A percentile compares a stretch with the other conserved stretches of the same genome.
Evolutionary conservation across 2,329 filamentous ascomycete genomes (phyloP).

Genomic region (Fusarium papillatum): DNA sequence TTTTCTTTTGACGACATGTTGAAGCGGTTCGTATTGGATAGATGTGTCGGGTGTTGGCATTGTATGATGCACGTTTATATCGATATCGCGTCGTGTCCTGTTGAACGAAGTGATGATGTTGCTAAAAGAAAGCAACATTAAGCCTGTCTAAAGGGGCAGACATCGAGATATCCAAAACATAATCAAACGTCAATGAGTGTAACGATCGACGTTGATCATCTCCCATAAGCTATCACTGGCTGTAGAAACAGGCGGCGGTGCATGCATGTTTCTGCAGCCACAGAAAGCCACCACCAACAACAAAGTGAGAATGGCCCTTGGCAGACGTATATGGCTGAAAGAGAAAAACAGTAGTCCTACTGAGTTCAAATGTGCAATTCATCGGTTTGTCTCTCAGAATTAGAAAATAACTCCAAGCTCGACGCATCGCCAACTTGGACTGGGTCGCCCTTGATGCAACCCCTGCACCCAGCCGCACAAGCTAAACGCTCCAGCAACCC

Average conservation of each 20-base stretch:
- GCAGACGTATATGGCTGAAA: neutral
- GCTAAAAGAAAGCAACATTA: neutral
- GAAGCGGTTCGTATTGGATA: neutral
- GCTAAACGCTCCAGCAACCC: neutral
- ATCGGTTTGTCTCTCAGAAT: neutral
- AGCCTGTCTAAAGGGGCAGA: neutral
- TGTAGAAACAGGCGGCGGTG: neutral
- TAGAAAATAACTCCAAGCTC: neutral
- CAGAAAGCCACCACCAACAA: neutral
- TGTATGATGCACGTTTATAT: neutral
- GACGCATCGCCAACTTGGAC: neutral
- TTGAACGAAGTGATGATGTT: neutral
- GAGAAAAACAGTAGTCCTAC: neutral
- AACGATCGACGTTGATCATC: neutral
- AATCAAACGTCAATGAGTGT: neutral
- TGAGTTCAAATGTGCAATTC: neutral
- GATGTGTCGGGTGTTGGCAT: neutral
- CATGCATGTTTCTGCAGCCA: neutral
- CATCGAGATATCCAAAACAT: neutral
- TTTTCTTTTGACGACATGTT: neutral
- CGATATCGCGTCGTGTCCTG: neutral
- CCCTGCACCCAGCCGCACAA: neutral
- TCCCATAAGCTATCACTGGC: neutral
- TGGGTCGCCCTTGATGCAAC: neutral
- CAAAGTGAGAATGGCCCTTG: neutral